These are phyloP conservation scores for Daedalea quercina DNA, from an alignment of 768 basidiomycete genomes.

Conservation along the genomic window DNA sequence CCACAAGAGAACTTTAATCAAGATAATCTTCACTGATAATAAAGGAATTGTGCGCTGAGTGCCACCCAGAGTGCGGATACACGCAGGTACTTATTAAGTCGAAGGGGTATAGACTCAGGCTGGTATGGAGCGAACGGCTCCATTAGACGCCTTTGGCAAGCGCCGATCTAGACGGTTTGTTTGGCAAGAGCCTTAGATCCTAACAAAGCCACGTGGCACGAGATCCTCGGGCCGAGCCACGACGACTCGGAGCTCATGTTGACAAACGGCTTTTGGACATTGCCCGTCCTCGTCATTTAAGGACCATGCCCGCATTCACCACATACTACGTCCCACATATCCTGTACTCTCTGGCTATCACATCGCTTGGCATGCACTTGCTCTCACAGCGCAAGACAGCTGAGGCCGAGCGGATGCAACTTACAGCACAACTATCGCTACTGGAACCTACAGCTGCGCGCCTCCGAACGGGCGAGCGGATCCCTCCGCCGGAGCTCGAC, in stretches of 20 bases:
- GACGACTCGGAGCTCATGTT: background rate
- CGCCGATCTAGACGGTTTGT: conserved; percentile 10
- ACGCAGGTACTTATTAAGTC: too few relatives aligned
- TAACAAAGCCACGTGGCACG: conserved; percentile 18
- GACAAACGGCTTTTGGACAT: background rate
- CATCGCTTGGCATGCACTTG: conserved; percentile 62
- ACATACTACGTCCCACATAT: conserved; percentile 52
- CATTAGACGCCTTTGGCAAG: too few relatives aligned
- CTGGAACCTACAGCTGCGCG: conserved; percentile 52
- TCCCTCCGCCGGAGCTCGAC: conserved; percentile 45
- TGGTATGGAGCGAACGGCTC: too few relatives aligned
- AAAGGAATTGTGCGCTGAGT: too few relatives aligned
- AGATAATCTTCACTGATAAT: too few relatives aligned
- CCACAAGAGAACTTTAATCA: too few relatives aligned
- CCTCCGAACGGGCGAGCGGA: conserved; percentile 38
- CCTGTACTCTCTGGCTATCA: conserved; percentile 57
- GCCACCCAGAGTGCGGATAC: too few relatives aligned
- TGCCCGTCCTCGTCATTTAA: background rate
- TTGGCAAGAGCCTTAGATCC: conserved; percentile 19
- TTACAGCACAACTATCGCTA: conserved; percentile 54
- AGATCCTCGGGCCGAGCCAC: background rate
- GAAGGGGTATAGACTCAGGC: too few relatives aligned
- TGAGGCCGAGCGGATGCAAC: conserved; percentile 47
- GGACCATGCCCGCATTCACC: background rate
- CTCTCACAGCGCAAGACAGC: conserved; percentile 43